Base-by-base conservation (phyloP, 78 protist species). In the Protostelium mycophagum region DNA sequence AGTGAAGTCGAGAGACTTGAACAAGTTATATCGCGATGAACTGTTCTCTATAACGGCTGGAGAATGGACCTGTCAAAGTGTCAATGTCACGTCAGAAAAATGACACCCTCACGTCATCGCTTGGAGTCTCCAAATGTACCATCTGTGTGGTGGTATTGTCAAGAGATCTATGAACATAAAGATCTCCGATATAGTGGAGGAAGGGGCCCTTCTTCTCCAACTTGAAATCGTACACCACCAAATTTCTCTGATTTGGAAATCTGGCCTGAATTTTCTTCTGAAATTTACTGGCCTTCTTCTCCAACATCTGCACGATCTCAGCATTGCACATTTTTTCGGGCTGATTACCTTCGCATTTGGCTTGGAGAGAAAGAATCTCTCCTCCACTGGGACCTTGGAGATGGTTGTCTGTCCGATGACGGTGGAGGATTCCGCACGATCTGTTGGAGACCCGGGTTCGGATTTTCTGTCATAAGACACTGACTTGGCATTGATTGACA, bases 221-320 rank as follows among this genome's bases (percentile, higher is more conserved):
- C 23, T 38, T 34, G 51, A 28, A 84, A 34, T 91, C 90, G 37
- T 88, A 91, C 25, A 88, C 91, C 9, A 91, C 51, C 1, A 91
- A 38, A 31, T 91, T 91, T 38, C 94, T 83, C 86, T 91, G 94
- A 84, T 91, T 91, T 1, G 94, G 94, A 88, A 91, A 91, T 36
- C 91, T 85, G 34, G 89, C 85, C 0, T 39, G 38, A 29, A 91
- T 83, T n/a, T 91, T 83, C 0, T 83, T 51, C 0, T 39, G 35
- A 28, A 91, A 0, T 28, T 38, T 84, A 29, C 36, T 29, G 1
- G 94, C 94, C n/a, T 38, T 36, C 28, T 91, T 85, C 25, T 87
- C 85, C 16, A 91, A 51, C 73, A 51, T 16, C 73, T 51, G 73
- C 5, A 25, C 31, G 16, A 16, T 5, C 16, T 5, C 5, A 16